phyloP scores from a whole-genome alignment of 495 filamentous ascomycete species.

The Neurospora africana region DNA sequence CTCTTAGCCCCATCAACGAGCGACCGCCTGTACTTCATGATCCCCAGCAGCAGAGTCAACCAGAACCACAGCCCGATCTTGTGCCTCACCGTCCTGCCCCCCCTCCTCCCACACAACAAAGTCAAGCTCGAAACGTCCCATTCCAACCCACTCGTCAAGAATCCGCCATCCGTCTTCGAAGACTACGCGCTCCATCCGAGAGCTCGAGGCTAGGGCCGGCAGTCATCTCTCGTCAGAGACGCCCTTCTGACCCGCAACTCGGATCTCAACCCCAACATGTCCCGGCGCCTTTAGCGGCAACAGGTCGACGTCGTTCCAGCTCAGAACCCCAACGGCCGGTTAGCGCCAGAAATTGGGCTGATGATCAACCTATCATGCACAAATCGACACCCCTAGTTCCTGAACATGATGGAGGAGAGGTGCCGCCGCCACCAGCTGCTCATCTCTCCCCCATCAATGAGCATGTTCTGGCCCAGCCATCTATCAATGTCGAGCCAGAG shows the following conservation, averaged over 20 bases:
- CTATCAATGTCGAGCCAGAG: neutral
- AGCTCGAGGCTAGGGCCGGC: neutral
- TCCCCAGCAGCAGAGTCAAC: neutral
- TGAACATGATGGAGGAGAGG: neutral
- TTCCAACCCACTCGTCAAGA: neutral
- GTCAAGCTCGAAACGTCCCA: neutral
- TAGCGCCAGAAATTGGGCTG: neutral
- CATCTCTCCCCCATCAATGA: neutral
- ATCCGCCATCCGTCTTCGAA: slow-evolving; percentile 12
- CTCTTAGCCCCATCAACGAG: neutral
- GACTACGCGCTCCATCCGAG: slow-evolving; percentile 1
- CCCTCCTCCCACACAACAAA: neutral
- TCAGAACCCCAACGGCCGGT: slow-evolving; percentile 9
- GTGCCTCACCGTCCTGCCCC: neutral
- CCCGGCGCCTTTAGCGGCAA: neutral
- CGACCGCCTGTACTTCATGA: neutral
- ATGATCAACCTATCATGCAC: neutral
- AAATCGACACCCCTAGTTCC: neutral
- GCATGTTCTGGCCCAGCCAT: neutral
- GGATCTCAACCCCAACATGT: neutral
- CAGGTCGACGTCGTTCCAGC: slow-evolving; percentile 7
- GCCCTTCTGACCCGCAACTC: neutral
- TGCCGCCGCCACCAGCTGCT: neutral
- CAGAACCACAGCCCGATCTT: neutral
- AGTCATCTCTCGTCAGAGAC: neutral